These are phyloP conservation scores for Aspergillus intermedius DNA, from an alignment of 2,329 filamentous ascomycete genomes.

Conservation along the genomic window DNA sequence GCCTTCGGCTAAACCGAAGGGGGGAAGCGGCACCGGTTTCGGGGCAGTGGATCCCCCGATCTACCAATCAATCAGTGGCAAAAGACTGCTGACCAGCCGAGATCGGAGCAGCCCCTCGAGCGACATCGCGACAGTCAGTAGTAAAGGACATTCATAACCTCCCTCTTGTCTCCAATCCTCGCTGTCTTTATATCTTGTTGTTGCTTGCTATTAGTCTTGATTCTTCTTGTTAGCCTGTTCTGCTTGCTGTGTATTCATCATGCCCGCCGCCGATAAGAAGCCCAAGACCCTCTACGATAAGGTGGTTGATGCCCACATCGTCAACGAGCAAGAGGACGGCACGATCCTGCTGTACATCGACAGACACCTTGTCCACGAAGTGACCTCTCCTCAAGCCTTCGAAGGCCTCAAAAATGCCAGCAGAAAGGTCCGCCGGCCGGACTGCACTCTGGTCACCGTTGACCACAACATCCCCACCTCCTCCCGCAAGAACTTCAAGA, in stretches of 20 bases:
- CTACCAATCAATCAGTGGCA: conserved; percentile 19
- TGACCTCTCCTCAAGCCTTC: conserved; percentile 97
- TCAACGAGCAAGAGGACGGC: conserved; percentile 91
- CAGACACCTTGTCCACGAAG: conserved; percentile 96
- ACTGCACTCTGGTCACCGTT: conserved; percentile 93
- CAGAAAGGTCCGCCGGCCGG: conserved; percentile 81
- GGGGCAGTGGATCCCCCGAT: background rate
- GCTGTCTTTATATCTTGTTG: background rate
- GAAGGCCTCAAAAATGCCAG: conserved; percentile 88
- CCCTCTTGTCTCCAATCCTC: conserved; percentile 3
- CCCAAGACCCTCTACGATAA: conserved; percentile 94
- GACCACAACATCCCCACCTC: conserved; percentile 96
- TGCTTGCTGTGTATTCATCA: conserved; percentile 40
- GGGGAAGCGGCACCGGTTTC: background rate
- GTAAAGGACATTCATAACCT: conserved; percentile 1
- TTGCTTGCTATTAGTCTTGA: background rate
- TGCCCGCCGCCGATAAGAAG: conserved; percentile 66
- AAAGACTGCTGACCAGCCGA: conserved; percentile 33
- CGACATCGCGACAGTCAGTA: conserved; percentile 30
- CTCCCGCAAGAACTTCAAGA: conserved; percentile 86
- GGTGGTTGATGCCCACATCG: conserved; percentile 89
- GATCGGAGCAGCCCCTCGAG: conserved; percentile 29
- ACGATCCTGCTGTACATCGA: conserved; percentile 90
- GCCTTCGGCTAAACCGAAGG: background rate
- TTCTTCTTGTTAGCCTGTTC: background rate